Evolutionary conservation across 75 land plant species (phyloP).

Genomic region (Gnetum montanum): DNA sequence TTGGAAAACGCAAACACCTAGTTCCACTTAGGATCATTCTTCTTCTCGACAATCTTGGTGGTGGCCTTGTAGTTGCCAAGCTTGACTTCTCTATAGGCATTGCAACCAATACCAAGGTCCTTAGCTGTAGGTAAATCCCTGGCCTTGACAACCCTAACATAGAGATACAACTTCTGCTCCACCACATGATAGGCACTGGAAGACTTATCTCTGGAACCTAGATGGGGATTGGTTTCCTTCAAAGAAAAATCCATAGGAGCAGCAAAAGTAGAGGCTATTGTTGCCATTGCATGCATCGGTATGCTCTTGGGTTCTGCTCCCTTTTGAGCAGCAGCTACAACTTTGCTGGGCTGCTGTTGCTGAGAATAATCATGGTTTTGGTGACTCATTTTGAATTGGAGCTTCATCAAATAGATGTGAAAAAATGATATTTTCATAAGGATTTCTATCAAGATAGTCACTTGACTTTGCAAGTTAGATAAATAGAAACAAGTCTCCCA

Average conservation of each 20-base stretch:
- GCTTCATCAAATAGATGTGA: too few species aligned
- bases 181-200: conserved; percentile 62
- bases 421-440: too few species aligned
- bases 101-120: conserved; percentile 44
- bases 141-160: conserved; percentile 51
- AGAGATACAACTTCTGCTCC: conserved; percentile 69
- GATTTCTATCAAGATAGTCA: too few species aligned
- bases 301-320: too few species aligned
- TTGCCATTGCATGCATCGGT: too few species aligned
- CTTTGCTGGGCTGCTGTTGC: too few species aligned
- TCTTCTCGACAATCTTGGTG: conserved; percentile 46
- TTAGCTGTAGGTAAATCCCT: conserved; percentile 35
- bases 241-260: conserved; percentile 12
- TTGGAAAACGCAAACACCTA: conserved; percentile 65
- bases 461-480: too few species aligned
- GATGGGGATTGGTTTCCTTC: conserved; percentile 19
- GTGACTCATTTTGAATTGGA: too few species aligned
- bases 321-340: too few species aligned
- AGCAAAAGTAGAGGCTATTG: too few species aligned
- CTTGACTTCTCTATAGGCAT: conserved; percentile 50
- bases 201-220: conserved; percentile 13
- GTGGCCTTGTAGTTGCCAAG: conserved; percentile 46
- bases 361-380: too few species aligned
- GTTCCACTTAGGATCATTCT: conserved; percentile 59
- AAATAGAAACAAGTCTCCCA: too few species aligned